phyloP scores from a whole-genome alignment of 495 filamentous ascomycete species.

The Hypoxylon perforatum region DNA sequence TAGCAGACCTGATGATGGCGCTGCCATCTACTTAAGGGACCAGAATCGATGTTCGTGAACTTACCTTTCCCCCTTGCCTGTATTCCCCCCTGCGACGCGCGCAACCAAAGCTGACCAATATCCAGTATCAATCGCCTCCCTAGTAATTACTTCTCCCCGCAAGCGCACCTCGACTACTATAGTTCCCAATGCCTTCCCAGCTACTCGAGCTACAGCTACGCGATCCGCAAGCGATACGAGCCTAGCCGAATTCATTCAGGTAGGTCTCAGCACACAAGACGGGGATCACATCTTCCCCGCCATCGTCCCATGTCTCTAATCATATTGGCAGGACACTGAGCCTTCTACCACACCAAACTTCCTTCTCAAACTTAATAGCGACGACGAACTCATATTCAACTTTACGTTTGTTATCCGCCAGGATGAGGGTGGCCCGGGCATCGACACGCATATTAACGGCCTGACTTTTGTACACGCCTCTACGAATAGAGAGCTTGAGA shows the following conservation, averaged over 20 bases:
- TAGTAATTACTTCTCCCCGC: slow-evolving; percentile 81
- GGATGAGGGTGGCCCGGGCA: slow-evolving; percentile 63
- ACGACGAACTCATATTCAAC: slow-evolving; percentile 89
- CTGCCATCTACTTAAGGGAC: slow-evolving; percentile 85
- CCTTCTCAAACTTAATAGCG: slow-evolving; percentile 86
- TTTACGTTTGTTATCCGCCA: slow-evolving; percentile 92
- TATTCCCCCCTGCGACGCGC: slow-evolving; percentile 24
- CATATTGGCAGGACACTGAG: slow-evolving; percentile 78
- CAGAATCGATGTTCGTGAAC: slow-evolving; percentile 79
- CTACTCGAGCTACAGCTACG: slow-evolving; percentile 79
- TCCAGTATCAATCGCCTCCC: slow-evolving; percentile 84
- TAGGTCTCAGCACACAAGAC: slow-evolving; percentile 52
- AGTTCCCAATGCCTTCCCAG: slow-evolving; percentile 88
- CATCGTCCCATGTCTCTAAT: slow-evolving; percentile 25
- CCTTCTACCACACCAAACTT: slow-evolving; percentile 72
- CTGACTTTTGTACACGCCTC: slow-evolving; percentile 93
- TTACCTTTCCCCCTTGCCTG: neutral
- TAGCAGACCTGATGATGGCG: slow-evolving; percentile 89
- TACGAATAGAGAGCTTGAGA: slow-evolving; percentile 86
- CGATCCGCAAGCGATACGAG: slow-evolving; percentile 78
- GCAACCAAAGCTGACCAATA: slow-evolving; percentile 33
- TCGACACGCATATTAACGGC: slow-evolving; percentile 84
- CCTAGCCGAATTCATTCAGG: slow-evolving; percentile 91
- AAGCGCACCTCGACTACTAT: slow-evolving; percentile 79
- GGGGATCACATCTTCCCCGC: neutral